These are phyloP conservation scores for Cystobasidium pallidum DNA, from an alignment of 1,284 basidiomycete genomes.

Conservation along the genomic window DNA sequence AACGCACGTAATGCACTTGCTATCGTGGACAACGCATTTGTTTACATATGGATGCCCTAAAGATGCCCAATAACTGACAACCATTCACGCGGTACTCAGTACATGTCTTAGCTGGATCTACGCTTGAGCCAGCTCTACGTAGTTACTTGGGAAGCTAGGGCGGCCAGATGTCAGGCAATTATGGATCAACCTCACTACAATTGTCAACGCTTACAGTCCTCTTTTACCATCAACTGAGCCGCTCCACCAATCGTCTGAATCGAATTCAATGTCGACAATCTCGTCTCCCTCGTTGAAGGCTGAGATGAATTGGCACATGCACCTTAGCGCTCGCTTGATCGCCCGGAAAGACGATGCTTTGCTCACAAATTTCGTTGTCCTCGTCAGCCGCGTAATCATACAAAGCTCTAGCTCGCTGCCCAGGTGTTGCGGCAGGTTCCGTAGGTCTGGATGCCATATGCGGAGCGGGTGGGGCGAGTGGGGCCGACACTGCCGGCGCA, in stretches of 20 bases:
- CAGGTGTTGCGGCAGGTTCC: slow-evolving; percentile 59
- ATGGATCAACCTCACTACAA: background rate
- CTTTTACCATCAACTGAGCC: slow-evolving; percentile 68
- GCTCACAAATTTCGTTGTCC: slow-evolving; percentile 74
- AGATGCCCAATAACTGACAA: no score
- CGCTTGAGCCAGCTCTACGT: slow-evolving; percentile 46
- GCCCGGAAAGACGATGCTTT: background rate
- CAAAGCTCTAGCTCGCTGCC: slow-evolving; percentile 65
- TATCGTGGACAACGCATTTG: background rate
- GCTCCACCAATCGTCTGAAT: slow-evolving; percentile 86
- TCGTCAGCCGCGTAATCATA: slow-evolving; percentile 85
- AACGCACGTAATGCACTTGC: no score
- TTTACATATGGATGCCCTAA: no score
- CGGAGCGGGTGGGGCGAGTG: slow-evolving; percentile 51
- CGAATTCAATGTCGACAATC: slow-evolving; percentile 70
- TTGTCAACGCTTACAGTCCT: slow-evolving; percentile 63
- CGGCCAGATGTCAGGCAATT: background rate
- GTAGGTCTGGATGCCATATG: slow-evolving; percentile 56
- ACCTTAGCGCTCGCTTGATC: background rate
- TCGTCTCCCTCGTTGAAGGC: slow-evolving; percentile 77
- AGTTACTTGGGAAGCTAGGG: slow-evolving; percentile 69
- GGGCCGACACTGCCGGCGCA: slow-evolving; percentile 59
- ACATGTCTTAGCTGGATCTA: no score
- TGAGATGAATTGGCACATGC: background rate
- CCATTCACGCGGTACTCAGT: no score